Conservation (phyloP, 2,329 filamentous ascomycete species). For the Sporothrix dimorphospora region DNA sequence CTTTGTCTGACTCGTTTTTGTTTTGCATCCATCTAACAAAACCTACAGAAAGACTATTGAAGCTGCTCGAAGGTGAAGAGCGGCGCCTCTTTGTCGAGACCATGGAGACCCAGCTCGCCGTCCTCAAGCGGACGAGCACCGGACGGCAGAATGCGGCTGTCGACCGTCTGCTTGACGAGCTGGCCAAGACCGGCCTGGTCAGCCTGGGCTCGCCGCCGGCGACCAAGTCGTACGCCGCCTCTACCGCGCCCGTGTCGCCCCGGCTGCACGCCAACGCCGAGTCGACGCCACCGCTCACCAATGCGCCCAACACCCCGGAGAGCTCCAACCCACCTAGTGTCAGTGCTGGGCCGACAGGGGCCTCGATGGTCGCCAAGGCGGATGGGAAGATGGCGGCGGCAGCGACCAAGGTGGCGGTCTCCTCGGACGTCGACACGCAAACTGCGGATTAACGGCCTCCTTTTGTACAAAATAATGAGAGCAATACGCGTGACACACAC, state of each 20-base stretch:
- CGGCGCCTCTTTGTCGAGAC: slow-evolving; percentile 62
- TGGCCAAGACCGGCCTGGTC: slow-evolving; percentile 39
- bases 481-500: not conserved
- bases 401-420: not conserved
- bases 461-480: slow-evolving; percentile 1
- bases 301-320: slow-evolving; percentile 69
- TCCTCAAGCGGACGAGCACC: slow-evolving; percentile 65
- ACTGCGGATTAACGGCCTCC: not conserved
- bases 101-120: slow-evolving; percentile 64
- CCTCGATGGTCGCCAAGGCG: slow-evolving; percentile 11
- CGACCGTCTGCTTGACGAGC: slow-evolving; percentile 53
- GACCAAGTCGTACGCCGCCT: slow-evolving; percentile 30
- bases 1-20: not conserved
- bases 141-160: slow-evolving; percentile 69
- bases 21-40: slow-evolving; percentile 30
- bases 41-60: slow-evolving; percentile 74
- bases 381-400: not conserved
- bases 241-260: slow-evolving; percentile 41
- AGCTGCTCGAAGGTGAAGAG: slow-evolving; percentile 62
- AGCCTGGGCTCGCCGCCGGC: not conserved
- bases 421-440: slow-evolving; percentile 5
- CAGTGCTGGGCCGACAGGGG: slow-evolving; percentile 57
- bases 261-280: slow-evolving; percentile 51
- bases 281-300: slow-evolving; percentile 68
- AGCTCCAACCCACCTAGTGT: slow-evolving; percentile 68